A percentile compares a stretch with the other conserved stretches of the same genome.
phyloP scores from a whole-genome alignment of 768 basidiomycete species.

The Crepidotus variabilis region DNA sequence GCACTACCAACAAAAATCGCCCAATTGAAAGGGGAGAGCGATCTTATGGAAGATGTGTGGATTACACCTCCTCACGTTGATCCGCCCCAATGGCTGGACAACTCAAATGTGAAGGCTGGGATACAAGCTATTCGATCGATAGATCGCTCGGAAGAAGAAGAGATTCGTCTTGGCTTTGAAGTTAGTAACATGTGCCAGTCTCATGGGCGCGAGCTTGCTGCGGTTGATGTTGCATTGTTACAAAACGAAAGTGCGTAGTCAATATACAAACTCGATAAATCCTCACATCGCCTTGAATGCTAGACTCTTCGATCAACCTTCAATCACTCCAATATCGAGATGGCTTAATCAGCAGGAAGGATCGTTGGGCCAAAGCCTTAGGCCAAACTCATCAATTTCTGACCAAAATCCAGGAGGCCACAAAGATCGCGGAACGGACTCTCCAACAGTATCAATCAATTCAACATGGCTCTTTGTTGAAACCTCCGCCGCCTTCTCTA shows the following conservation, averaged over 20 bases:
- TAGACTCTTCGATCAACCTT: not conserved
- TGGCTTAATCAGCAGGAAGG: not conserved
- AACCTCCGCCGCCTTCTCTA: not conserved
- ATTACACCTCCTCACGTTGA: not conserved
- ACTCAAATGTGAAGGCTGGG: conserved; percentile 15
- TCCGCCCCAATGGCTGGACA: conserved; percentile 27
- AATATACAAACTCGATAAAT: not conserved
- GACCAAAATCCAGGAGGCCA: not conserved
- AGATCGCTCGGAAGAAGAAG: conserved; percentile 16
- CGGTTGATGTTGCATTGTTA: conserved; percentile 15
- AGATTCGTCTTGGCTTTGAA: conserved; percentile 15
- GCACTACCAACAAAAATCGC: conserved; percentile 27
- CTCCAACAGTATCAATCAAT: not conserved
- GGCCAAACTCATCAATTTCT: not conserved
- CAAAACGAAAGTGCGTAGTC: conserved; percentile 10
- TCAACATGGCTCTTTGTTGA: not conserved
- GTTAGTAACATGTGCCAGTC: conserved; percentile 18
- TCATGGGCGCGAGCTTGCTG: conserved; percentile 22
- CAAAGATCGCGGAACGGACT: not conserved
- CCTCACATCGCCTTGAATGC: not conserved
- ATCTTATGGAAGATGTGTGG: conserved; percentile 37
- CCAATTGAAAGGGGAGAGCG: conserved; percentile 17
- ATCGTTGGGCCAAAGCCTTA: not conserved
- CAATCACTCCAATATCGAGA: not conserved
- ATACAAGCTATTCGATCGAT: conserved; percentile 15